Conservation (phyloP, 495 filamentous ascomycete genomes). For the Trichoderma orchidacearum region DNA sequence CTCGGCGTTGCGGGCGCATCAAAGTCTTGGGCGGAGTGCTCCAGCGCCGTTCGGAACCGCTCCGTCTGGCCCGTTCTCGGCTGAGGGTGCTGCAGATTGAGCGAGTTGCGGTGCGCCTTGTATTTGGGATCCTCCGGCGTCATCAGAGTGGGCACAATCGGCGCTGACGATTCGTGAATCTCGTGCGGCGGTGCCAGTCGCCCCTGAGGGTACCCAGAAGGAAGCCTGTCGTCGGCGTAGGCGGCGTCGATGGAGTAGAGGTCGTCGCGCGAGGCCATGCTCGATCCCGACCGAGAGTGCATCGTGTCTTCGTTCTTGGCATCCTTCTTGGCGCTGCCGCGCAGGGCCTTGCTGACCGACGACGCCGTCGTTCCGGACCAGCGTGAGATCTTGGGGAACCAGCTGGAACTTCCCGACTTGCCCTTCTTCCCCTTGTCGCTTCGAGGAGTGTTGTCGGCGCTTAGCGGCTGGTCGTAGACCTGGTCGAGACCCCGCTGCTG, state of each 20-base stretch:
- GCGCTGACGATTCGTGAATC: constrained; percentile 23
- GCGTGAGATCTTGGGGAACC: constrained; percentile 80
- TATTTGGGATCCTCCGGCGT: constrained; percentile 81
- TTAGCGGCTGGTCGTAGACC: constrained; percentile 30
- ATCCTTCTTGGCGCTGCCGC: constrained; percentile 34
- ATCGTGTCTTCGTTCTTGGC: constrained; percentile 20
- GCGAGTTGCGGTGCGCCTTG: constrained; percentile 74
- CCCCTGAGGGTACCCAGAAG: constrained; percentile 35
- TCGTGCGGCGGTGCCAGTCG: neutral
- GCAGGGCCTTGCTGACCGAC: constrained; percentile 34
- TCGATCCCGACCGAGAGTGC: constrained; percentile 58
- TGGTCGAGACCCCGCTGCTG: neutral
- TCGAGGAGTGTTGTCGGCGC: constrained; percentile 63
- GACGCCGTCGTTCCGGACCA: constrained; percentile 97
- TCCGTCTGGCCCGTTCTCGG: constrained; percentile 71
- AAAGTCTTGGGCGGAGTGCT: constrained; percentile 64
- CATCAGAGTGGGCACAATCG: constrained; percentile 20
- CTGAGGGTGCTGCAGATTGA: constrained; percentile 84
- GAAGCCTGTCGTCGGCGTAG: constrained; percentile 58
- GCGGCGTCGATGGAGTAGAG: constrained; percentile 48
- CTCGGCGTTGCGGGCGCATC: constrained; percentile 50
- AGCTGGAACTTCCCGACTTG: constrained; percentile 78
- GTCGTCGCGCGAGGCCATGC: constrained; percentile 50
- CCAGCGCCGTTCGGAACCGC: constrained; percentile 67
- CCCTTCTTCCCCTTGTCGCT: constrained; percentile 76